Evolutionary conservation across 75 land plant genomes (phyloP).

Genomic region (Isoetes taiwanensis): DNA sequence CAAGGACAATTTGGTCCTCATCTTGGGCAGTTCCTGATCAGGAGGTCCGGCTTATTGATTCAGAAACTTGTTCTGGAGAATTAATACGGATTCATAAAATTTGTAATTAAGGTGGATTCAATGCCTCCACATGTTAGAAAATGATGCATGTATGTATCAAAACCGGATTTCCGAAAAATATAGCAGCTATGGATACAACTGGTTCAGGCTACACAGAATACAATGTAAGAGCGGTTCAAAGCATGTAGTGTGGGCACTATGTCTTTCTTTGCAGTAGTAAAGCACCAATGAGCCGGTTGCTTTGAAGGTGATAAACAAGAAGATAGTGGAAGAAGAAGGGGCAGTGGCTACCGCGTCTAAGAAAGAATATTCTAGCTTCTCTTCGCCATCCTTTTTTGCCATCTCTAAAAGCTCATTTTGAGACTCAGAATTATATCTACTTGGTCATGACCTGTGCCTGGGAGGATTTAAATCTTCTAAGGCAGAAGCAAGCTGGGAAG

Average conservation of each 20-base stretch:
- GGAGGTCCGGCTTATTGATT: no score
- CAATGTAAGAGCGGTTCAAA: no score
- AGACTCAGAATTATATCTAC: slow-evolving; percentile 30
- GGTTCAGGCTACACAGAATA: no score
- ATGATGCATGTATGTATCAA: no score
- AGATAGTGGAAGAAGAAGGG: slow-evolving; percentile 12
- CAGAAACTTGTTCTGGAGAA: no score
- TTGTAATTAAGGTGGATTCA: no score
- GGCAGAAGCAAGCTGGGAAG: slow-evolving; percentile 40
- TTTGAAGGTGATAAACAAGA: slow-evolving; percentile 38
- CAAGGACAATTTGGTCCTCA: no score
- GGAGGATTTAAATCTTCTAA: slow-evolving; percentile 35
- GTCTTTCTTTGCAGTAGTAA: slow-evolving; percentile 12
- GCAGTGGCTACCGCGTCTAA: slow-evolving; percentile 40
- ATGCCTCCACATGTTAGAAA: no score
- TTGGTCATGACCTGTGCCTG: slow-evolving; percentile 51
- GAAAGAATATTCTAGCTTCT: slow-evolving; percentile 13
- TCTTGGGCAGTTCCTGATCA: no score
- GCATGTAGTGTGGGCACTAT: slow-evolving; percentile 34
- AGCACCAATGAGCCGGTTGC: slow-evolving; percentile 16
- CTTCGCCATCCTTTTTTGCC: slow-evolving; percentile 43
- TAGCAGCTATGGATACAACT: no score
- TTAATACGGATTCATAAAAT: no score
- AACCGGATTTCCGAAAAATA: no score
- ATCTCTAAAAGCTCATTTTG: slow-evolving; percentile 27